These are phyloP conservation scores for Lentinula guzmanii DNA, from an alignment of 768 basidiomycete species.

Conservation along the genomic window DNA sequence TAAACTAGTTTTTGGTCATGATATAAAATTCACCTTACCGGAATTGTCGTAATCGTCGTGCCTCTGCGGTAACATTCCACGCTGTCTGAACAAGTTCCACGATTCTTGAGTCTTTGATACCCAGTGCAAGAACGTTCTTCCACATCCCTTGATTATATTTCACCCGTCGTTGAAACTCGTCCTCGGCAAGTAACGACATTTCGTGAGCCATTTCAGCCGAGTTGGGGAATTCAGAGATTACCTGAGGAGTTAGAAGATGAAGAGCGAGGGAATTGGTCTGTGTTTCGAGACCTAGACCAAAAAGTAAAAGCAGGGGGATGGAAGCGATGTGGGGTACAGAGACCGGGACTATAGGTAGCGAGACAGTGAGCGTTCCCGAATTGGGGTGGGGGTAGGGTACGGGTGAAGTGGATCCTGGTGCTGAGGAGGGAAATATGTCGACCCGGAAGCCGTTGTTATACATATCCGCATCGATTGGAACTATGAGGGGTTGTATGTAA, in stretches of 20 bases:
- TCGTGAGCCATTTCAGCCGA: conserved; percentile 49
- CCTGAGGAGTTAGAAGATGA: conserved; percentile 46
- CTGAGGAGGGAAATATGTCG: conserved; percentile 26
- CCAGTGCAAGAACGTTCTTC: conserved; percentile 56
- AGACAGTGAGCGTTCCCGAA: conserved; percentile 26
- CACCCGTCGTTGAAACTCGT: conserved; percentile 30
- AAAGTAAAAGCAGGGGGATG: conserved; percentile 53
- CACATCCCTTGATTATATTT: conserved; percentile 55
- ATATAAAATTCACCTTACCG: not conserved
- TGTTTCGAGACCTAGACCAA: conserved; percentile 46
- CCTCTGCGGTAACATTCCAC: conserved; percentile 75
- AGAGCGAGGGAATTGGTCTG: conserved; percentile 41
- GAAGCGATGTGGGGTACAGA: conserved; percentile 49
- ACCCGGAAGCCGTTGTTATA: conserved; percentile 34
- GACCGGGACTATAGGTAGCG: conserved; percentile 46
- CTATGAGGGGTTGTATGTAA: conserved; percentile 30
- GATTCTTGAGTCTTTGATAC: conserved; percentile 37
- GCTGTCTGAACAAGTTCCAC: conserved; percentile 48
- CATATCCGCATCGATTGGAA: conserved; percentile 47
- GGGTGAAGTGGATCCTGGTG: conserved; percentile 27
- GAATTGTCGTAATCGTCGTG: conserved; percentile 28
- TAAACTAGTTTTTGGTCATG: not conserved
- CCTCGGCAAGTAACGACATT: conserved; percentile 35
- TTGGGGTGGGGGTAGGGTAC: conserved; percentile 18
- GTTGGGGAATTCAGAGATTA: conserved; percentile 51